Evolutionary conservation across 352 stramenopile species (phyloP).

Genomic region (Peronospora destructor): DNA sequence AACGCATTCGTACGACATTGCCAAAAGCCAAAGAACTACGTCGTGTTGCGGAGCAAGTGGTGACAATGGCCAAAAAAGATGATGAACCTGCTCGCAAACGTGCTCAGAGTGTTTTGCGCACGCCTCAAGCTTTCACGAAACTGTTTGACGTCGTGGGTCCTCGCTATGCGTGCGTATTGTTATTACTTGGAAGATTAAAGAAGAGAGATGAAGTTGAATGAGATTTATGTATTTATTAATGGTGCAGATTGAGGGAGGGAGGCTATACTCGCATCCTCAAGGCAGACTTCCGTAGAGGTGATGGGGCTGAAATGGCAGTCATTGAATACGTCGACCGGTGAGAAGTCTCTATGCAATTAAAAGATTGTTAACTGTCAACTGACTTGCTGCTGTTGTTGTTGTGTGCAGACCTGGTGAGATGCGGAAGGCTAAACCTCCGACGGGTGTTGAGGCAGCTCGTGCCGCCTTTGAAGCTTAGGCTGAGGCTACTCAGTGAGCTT

Average conservation of each 20-base stretch:
- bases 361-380: not conserved
- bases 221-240: slow-evolving; percentile 8
- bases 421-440: slow-evolving; percentile 63
- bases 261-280: slow-evolving; percentile 97
- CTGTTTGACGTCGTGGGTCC: slow-evolving; percentile 94
- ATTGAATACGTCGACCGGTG: slow-evolving; percentile 97
- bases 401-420: slow-evolving; percentile 69
- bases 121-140: slow-evolving; percentile 89
- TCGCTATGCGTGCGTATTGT: slow-evolving; percentile 87
- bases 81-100: slow-evolving; percentile 80
- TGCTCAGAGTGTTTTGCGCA: slow-evolving; percentile 82
- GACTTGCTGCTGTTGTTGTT: slow-evolving; percentile 6
- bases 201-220: not conserved
- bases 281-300: slow-evolving; percentile 86
- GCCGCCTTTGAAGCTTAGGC: slow-evolving; percentile 39
- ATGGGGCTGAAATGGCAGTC: slow-evolving; percentile 95
- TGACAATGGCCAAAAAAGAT: slow-evolving; percentile 91
- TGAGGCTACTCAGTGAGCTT: slow-evolving; percentile 14
- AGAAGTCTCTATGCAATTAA: not conserved
- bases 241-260: slow-evolving; percentile 52
- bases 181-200: not conserved
- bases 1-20: slow-evolving; percentile 95
- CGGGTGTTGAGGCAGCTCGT: slow-evolving; percentile 48
- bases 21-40: slow-evolving; percentile 95
- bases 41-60: slow-evolving; percentile 90